Base-by-base conservation (phyloP, 345 rosid genomes). In the Mallotus nudiflorus region DNA sequence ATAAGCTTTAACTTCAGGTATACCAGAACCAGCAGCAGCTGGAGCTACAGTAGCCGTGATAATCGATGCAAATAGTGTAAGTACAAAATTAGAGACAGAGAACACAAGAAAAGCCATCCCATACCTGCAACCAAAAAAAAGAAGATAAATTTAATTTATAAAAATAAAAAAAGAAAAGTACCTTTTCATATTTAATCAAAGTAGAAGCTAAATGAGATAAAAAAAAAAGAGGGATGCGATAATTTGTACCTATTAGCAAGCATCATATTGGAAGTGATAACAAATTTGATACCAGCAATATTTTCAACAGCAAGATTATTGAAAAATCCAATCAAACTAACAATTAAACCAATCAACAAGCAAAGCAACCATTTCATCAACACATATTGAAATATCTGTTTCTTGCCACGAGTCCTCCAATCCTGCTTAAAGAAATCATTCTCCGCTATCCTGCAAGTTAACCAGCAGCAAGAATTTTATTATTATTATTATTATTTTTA, bases 1-100 rank as follows among this genome's bases (percentile, higher is more conserved):
- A 82, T 91, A 94, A 65, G 97, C 98, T 81, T 94, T 91, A 3
- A 94, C 95, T 80, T 94, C 98, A 3, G 97, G 98, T 53, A 94
- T 87, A 77, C 98, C 98, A 1, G 97, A 94, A 73, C 97, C 98
- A 37, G 98, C 84, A 3, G 98, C 92, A 25, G 90, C 89, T n/a
- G 97, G 96, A 11, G 97, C 79, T 45, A 91, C 46, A 66, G 71
- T 82, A 19, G 95, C 86, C 33, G 98, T 91, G 50, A 91, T 73
- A 24, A 81, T 69, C 57, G 92, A 81, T 0, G 96, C 87, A 53
- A 94, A 85, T 4, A 91, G 78, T 37, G 97, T 86, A 53, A 91
- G 91, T 50, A 81, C 76, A 61, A 94, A 73, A 78, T 94, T 94
- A 29, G 93, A 85, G 71, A 75, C 69, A 25, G 83, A 70, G 73